Conservation (phyloP, 2,329 filamentous ascomycete species). For the Whalleya microplaca region DNA sequence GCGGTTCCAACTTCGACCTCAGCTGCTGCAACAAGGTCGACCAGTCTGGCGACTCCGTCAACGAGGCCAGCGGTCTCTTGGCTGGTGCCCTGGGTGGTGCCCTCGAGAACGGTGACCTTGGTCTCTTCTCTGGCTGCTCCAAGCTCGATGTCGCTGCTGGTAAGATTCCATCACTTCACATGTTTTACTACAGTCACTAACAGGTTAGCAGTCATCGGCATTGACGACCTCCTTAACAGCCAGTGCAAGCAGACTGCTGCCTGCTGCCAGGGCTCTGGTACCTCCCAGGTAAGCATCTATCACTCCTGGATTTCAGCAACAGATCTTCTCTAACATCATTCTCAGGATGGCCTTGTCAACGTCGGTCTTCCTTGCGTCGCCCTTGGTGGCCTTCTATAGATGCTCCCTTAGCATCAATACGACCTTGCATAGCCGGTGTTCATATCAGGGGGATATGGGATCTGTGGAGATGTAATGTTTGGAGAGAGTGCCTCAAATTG, state of each 20-base stretch:
- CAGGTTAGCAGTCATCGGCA: slow-evolving; percentile 26
- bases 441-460: slow-evolving; percentile 32
- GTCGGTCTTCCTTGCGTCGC: slow-evolving; percentile 37
- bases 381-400: slow-evolving; percentile 36
- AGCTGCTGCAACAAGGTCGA: slow-evolving; percentile 40
- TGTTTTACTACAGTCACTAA: not conserved
- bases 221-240: slow-evolving; percentile 33
- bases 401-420: slow-evolving; percentile 15
- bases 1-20: slow-evolving; percentile 34
- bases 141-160: slow-evolving; percentile 34
- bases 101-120: slow-evolving; percentile 27
- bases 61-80: slow-evolving; percentile 30
- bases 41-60: slow-evolving; percentile 32
- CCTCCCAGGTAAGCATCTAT: slow-evolving; percentile 30
- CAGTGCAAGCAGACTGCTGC: slow-evolving; percentile 39
- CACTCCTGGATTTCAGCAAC: too few relatives aligned
- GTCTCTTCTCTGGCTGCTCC: slow-evolving; percentile 38
- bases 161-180: slow-evolving; percentile 13
- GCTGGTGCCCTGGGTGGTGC: slow-evolving; percentile 30
- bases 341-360: slow-evolving; percentile 35
- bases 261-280: slow-evolving; percentile 38
- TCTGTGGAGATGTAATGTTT: slow-evolving; percentile 34
- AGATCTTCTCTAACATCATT: slow-evolving; percentile 14
- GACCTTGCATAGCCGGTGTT: slow-evolving; percentile 13
- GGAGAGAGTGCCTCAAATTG: slow-evolving; percentile 30